Percentiles rank a stretch among this genome's conserved stretches.
Evolutionary conservation across 2,329 filamentous ascomycete species (phyloP).

Genomic region (Phialemonium atrogriseum): DNA sequence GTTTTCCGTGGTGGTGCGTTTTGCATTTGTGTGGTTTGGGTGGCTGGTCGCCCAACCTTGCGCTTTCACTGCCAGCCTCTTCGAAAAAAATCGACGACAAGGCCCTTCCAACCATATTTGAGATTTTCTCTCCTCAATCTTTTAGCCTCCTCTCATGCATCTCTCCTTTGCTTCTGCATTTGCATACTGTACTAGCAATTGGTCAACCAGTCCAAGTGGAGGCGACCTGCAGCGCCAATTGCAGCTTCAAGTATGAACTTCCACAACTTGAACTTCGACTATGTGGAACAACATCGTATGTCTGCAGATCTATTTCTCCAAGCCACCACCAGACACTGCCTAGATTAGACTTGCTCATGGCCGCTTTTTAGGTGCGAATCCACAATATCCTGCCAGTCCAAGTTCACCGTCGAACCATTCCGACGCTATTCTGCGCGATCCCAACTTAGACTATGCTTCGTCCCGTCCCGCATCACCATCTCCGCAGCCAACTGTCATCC

Average conservation of each 20-base stretch:
- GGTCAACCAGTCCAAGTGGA: slow-evolving; percentile 23
- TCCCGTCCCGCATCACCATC: slow-evolving; percentile 20
- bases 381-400: slow-evolving; percentile 9
- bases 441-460: slow-evolving; percentile 13
- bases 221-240: slow-evolving; percentile 14
- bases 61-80: background rate
- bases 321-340: slow-evolving; percentile 1
- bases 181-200: slow-evolving; percentile 23
- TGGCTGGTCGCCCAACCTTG: background rate
- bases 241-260: slow-evolving; percentile 33
- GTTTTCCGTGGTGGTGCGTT: no score
- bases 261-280: slow-evolving; percentile 25
- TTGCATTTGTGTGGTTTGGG: background rate
- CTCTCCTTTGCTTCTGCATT: slow-evolving; percentile 19
- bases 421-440: slow-evolving; percentile 10
- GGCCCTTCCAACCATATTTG: slow-evolving; percentile 22
- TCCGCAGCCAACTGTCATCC: slow-evolving; percentile 25
- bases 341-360: slow-evolving; percentile 8
- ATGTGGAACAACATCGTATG: slow-evolving; percentile 29
- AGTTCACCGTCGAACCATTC: slow-evolving; percentile 14
- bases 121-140: slow-evolving; percentile 12
- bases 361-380: slow-evolving; percentile 10
- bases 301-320: slow-evolving; percentile 8
- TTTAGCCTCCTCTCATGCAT: slow-evolving; percentile 21
- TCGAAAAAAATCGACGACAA: background rate